Evolutionary conservation across 305 asterid genomes (phyloP).

Genomic region (Euphrasia arctica): DNA sequence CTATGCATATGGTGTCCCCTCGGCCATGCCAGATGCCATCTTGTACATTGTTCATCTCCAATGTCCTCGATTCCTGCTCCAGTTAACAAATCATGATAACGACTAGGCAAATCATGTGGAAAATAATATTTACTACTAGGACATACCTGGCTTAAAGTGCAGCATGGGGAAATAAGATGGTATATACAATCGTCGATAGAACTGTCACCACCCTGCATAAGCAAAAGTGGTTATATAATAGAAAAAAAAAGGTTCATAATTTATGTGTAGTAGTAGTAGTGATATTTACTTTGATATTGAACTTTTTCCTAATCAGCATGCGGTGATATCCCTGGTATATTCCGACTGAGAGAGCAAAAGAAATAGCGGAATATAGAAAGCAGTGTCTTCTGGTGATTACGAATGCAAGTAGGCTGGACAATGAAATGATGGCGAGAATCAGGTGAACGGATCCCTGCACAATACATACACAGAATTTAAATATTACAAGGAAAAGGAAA

Average conservation of each 20-base stretch:
- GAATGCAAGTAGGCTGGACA: conserved; percentile 56
- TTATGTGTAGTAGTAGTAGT: conserved; percentile 11
- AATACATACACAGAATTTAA: conserved; percentile 21
- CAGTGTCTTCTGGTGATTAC: conserved; percentile 44
- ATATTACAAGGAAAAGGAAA: neutral
- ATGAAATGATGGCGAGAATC: conserved; percentile 43
- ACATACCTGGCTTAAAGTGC: conserved; percentile 76
- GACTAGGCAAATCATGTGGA: neutral
- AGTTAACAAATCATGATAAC: conserved; percentile 12
- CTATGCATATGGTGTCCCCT: conserved; percentile 87
- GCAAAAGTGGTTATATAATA: conserved; percentile 2
- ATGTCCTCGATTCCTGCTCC: conserved; percentile 85
- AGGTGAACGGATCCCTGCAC: conserved; percentile 67
- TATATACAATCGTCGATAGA: conserved; percentile 64
- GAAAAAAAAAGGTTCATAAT: neutral
- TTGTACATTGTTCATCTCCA: conserved; percentile 95
- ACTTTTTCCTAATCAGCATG: conserved; percentile 64
- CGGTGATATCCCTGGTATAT: conserved; percentile 71
- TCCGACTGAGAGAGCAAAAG: conserved; percentile 50
- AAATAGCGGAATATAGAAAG: conserved; percentile 64
- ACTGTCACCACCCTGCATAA: conserved; percentile 67
- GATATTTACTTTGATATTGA: conserved; percentile 70
- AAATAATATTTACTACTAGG: conserved; percentile 3
- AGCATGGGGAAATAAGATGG: conserved; percentile 88
- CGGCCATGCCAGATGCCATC: conserved; percentile 96